Evolutionary conservation across 2,329 filamentous ascomycete genomes (phyloP).

Genomic region (Aspergillus ibericus): DNA sequence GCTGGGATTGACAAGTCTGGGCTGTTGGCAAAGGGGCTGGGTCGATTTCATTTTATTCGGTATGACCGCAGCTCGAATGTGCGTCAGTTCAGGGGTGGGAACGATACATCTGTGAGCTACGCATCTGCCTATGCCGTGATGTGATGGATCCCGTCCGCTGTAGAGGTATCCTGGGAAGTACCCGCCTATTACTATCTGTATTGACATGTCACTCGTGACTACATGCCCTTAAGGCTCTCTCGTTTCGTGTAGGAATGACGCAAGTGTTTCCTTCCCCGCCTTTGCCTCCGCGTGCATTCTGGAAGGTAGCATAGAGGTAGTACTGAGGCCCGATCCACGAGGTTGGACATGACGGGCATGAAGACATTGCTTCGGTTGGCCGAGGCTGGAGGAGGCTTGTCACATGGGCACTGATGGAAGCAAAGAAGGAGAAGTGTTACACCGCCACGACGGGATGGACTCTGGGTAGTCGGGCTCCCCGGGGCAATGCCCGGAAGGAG

Average conservation of each 20-base stretch:
- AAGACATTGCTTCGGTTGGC: background rate
- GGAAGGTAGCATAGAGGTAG: background rate
- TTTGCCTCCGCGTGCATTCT: background rate
- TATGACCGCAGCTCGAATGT: slow-evolving; percentile 86
- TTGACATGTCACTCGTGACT: background rate
- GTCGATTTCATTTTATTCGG: slow-evolving; percentile 73
- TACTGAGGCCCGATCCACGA: background rate
- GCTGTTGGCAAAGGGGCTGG: slow-evolving; percentile 41
- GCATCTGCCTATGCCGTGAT: slow-evolving; percentile 84
- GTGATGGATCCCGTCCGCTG: slow-evolving; percentile 34
- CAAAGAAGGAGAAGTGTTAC: slow-evolving; percentile 1
- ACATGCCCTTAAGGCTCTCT: background rate
- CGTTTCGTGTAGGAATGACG: background rate
- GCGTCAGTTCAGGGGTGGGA: slow-evolving; percentile 46
- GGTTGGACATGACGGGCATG: background rate
- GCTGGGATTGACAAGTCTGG: slow-evolving; percentile 72
- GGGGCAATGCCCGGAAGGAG: background rate
- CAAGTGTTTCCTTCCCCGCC: background rate
- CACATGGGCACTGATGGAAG: slow-evolving; percentile 6
- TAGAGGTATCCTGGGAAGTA: background rate
- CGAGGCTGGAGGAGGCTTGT: background rate
- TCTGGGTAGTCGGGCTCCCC: background rate
- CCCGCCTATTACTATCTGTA: background rate
- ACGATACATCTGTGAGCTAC: slow-evolving; percentile 90
- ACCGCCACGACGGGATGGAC: slow-evolving; percentile 4